Evolutionary conservation across 2,329 filamentous ascomycete genomes (phyloP).

Genomic region (Sporothrix humicola): DNA sequence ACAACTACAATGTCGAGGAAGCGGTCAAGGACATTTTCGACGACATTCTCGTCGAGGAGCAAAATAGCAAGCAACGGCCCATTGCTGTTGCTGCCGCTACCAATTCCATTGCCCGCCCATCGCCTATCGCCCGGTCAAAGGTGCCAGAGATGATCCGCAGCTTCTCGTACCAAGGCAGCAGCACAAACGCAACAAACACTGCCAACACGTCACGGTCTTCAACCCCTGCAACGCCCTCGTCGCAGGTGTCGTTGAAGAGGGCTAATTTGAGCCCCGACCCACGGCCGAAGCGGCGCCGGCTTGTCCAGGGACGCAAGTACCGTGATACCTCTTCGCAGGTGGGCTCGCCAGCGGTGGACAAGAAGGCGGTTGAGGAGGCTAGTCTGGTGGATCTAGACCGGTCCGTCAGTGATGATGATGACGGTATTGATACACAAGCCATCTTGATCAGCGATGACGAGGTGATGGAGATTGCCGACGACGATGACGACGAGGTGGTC

Average conservation of each 20-base stretch:
- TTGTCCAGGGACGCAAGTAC: conserved; percentile 40
- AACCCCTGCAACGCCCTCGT: conserved; percentile 31
- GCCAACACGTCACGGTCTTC: conserved; percentile 31
- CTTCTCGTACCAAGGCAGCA: conserved; percentile 34
- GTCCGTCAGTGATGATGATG: conserved; percentile 36
- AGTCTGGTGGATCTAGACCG: conserved; percentile 41
- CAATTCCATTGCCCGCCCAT: neutral
- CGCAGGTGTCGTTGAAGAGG: conserved; percentile 34
- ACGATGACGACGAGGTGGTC: conserved; percentile 41
- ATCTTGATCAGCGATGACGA: conserved; percentile 44
- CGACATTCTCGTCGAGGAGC: conserved; percentile 7
- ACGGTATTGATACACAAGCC: conserved; percentile 14
- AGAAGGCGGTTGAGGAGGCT: conserved; percentile 36
- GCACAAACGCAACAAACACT: conserved; percentile 12
- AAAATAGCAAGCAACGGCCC: neutral
- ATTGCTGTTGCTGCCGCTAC: neutral
- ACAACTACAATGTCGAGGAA: conserved; percentile 34
- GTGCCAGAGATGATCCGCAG: conserved; percentile 36
- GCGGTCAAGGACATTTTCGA: conserved; percentile 35
- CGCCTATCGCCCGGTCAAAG: conserved; percentile 26
- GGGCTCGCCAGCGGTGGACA: conserved; percentile 33
- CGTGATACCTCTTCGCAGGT: conserved; percentile 37
- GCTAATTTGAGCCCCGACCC: conserved; percentile 33
- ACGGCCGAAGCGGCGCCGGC: conserved; percentile 41
- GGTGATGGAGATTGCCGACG: conserved; percentile 40